A percentile compares a stretch with the other conserved stretches of the same genome.
These are phyloP conservation scores for Peronospora destructor DNA, from an alignment of 352 stramenopile genomes.

Conservation along the genomic window DNA sequence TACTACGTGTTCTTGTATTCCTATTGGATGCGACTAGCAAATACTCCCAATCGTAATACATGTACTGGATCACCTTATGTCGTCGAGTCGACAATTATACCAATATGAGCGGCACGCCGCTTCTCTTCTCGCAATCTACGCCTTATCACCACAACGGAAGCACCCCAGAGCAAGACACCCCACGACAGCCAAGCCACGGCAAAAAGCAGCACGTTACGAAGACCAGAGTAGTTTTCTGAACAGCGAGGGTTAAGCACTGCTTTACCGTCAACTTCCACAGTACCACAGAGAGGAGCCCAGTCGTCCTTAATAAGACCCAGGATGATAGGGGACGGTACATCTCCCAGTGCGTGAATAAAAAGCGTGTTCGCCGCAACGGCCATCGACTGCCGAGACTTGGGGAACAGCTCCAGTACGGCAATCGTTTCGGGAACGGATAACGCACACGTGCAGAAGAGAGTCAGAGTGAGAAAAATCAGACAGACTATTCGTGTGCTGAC, in stretches of 20 bases:
- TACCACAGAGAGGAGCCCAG: conserved; percentile 85
- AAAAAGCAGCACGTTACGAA: conserved; percentile 69
- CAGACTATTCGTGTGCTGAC: conserved; percentile 48
- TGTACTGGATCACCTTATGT: conserved; percentile 15
- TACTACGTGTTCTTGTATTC: conserved; percentile 5
- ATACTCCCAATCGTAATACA: conserved; percentile 1
- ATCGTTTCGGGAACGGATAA: conserved; percentile 77
- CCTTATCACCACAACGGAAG: conserved; percentile 36
- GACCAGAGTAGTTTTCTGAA: conserved; percentile 45
- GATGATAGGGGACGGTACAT: conserved; percentile 91
- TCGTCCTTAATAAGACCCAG: conserved; percentile 90
- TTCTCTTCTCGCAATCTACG: conserved; percentile 22
- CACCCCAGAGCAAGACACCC: conserved; percentile 62
- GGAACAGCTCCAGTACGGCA: conserved; percentile 86
- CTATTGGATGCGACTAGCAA: conserved; percentile 6
- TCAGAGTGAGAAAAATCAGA: conserved; percentile 58
- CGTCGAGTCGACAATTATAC: conserved; percentile 14
- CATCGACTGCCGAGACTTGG: conserved; percentile 81
- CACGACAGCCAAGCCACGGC: conserved; percentile 67
- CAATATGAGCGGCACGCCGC: conserved; percentile 13
- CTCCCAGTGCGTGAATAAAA: conserved; percentile 88
- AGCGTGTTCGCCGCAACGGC: conserved; percentile 88
- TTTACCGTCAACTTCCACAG: conserved; percentile 52
- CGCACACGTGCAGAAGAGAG: conserved; percentile 71
- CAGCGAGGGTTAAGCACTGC: conserved; percentile 62